Evolutionary conservation across 1,284 basidiomycete species (phyloP).

Genomic region (Exsudoporus floridanus): DNA sequence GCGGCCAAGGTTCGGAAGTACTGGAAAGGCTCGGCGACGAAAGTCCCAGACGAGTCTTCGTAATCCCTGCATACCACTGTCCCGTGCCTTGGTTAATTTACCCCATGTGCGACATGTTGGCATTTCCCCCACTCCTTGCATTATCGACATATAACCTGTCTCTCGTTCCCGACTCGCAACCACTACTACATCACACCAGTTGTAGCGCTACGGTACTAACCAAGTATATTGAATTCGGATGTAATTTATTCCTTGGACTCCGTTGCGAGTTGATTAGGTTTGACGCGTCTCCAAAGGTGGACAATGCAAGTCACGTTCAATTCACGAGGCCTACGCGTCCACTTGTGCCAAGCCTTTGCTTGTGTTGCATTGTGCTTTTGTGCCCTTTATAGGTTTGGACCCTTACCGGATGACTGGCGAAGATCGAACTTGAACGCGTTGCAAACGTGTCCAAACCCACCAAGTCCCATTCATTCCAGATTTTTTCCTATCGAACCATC

Average conservation of each 20-base stretch:
- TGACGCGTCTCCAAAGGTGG: background rate
- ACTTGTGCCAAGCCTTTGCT: background rate
- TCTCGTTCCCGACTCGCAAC: background rate
- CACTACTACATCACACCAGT: constrained; percentile 7
- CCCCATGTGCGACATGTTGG: background rate
- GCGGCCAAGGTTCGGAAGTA: constrained; percentile 81
- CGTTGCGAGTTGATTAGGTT: background rate
- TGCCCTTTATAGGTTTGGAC: background rate
- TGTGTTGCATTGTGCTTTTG: background rate
- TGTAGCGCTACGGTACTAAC: constrained; percentile 27
- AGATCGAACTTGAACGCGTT: no score
- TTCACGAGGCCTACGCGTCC: background rate
- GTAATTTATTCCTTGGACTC: constrained; percentile 18
- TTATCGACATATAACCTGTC: background rate
- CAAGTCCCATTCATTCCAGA: background rate
- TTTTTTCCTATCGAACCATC: background rate
- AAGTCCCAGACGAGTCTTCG: background rate
- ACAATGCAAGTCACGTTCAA: background rate
- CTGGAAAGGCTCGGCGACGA: constrained; percentile 52
- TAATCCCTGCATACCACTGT: background rate
- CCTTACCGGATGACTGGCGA: background rate
- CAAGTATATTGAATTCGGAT: constrained; percentile 14
- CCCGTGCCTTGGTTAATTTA: background rate
- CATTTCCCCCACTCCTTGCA: constrained; percentile 16
- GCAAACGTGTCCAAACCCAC: background rate